Percentiles rank a stretch among this genome's conserved stretches.
These are phyloP conservation scores for Cicer arietinum DNA, from an alignment of 306 rosid genomes.

Conservation along the genomic window DNA sequence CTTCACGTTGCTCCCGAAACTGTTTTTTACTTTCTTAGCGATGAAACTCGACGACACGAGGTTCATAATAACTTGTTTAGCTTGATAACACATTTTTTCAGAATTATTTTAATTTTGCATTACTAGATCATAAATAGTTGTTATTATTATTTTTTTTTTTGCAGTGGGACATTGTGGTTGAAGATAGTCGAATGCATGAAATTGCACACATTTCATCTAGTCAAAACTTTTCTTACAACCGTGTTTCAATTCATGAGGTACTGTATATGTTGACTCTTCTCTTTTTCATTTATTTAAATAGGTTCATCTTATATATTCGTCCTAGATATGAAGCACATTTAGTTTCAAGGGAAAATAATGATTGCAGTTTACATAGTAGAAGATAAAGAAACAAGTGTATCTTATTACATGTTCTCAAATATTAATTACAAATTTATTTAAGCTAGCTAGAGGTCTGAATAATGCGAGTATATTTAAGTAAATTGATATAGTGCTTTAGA, in stretches of 20 bases:
- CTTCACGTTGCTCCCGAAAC: constrained; percentile 49
- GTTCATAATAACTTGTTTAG: constrained; percentile 27
- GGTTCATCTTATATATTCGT: not conserved
- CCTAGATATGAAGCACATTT: not conserved
- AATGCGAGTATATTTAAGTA: too few relatives aligned
- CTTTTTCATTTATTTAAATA: not conserved
- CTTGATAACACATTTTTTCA: not conserved
- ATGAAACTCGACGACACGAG: constrained; percentile 40
- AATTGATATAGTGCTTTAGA: too few relatives aligned
- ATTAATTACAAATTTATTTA: too few relatives aligned
- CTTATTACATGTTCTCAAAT: too few relatives aligned
- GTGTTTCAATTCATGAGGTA: constrained; percentile 43
- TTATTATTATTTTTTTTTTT: not conserved
- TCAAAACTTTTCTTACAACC: constrained; percentile 35
- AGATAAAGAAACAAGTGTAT: too few relatives aligned
- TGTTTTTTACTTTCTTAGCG: constrained; percentile 53
- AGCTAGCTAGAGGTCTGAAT: too few relatives aligned
- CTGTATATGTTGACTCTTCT: not conserved
- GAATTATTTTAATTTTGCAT: not conserved
- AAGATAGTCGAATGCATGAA: constrained; percentile 43
- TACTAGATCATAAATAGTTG: not conserved
- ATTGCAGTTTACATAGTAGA: not conserved
- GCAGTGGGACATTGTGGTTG: constrained; percentile 69
- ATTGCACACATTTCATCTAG: constrained; percentile 52
- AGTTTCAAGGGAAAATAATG: not conserved